Percentiles rank a stretch among this genome's conserved stretches.
Evolutionary conservation across 108 stramenopile species (phyloP).

Genomic region (Pseudonitzschia multiseries): DNA sequence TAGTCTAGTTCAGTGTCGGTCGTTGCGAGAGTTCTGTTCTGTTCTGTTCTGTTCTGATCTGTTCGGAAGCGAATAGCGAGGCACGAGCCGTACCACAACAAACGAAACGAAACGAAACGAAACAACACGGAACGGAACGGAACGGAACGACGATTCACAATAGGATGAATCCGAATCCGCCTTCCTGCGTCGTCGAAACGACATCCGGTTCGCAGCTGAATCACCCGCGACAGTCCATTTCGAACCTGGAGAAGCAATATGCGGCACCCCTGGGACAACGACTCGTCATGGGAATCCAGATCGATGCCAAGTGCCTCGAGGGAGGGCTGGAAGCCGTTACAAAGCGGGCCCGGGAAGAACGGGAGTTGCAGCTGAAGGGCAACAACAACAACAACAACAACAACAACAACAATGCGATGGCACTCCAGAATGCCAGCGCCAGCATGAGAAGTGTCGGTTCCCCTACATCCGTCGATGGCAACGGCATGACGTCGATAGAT

Average conservation of each 20-base stretch:
- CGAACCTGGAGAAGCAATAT: constrained; percentile 53
- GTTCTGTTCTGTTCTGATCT: too few species aligned
- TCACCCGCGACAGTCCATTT: constrained; percentile 26
- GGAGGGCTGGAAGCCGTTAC: constrained; percentile 72
- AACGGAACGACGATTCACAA: too few species aligned
- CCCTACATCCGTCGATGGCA: neutral
- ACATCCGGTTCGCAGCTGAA: constrained; percentile 8
- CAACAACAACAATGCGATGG: too few species aligned
- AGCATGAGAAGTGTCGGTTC: neutral
- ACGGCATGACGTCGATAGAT: constrained; percentile 4
- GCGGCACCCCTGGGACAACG: constrained; percentile 41
- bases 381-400: neutral
- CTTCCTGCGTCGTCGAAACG: constrained; percentile 6
- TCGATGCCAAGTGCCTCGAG: constrained; percentile 40
- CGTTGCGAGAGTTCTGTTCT: too few species aligned
- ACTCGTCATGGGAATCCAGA: constrained; percentile 50
- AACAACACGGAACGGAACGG: too few species aligned
- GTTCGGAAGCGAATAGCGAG: too few species aligned
- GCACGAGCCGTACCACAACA: too few species aligned
- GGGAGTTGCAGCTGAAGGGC: neutral
- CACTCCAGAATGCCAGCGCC: too few species aligned
- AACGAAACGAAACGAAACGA: too few species aligned
- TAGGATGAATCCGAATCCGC: too few species aligned
- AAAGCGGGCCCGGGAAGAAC: constrained; percentile 30
- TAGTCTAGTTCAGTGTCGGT: too few species aligned